Evolutionary conservation across 495 filamentous ascomycete species (phyloP).

Genomic region (Xeromyces bisporus): DNA sequence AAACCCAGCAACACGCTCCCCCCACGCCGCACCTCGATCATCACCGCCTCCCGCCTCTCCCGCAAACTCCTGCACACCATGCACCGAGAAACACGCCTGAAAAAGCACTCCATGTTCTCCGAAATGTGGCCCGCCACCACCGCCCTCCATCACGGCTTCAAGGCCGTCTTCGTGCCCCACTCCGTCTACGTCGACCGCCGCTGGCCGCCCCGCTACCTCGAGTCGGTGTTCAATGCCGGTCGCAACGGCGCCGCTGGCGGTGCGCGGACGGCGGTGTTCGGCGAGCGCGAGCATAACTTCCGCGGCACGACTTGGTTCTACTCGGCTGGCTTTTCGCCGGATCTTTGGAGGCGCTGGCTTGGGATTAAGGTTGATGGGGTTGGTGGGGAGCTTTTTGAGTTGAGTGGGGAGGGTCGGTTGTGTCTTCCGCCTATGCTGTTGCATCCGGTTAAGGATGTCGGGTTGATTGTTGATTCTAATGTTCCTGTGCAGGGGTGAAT

Average conservation of each 20-base stretch:
- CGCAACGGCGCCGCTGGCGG: slow-evolving; percentile 64
- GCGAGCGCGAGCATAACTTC: slow-evolving; percentile 82
- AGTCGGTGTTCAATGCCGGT: slow-evolving; percentile 70
- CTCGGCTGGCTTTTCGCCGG: slow-evolving; percentile 66
- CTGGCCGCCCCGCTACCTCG: slow-evolving; percentile 71
- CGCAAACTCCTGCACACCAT: slow-evolving; percentile 66
- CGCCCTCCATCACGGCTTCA: slow-evolving; percentile 84
- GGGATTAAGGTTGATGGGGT: slow-evolving; percentile 71
- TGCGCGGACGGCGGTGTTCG: slow-evolving; percentile 56
- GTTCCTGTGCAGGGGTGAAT: too few relatives aligned
- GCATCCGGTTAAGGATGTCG: slow-evolving; percentile 82
- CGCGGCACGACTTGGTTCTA: slow-evolving; percentile 87
- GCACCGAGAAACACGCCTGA: slow-evolving; percentile 70
- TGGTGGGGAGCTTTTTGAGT: slow-evolving; percentile 69
- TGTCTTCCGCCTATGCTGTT: slow-evolving; percentile 83
- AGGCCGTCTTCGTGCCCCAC: slow-evolving; percentile 87
- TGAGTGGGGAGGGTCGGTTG: slow-evolving; percentile 70
- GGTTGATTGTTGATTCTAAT: slow-evolving; percentile 47
- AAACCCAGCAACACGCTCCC: slow-evolving; percentile 44
- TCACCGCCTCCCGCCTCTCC: slow-evolving; percentile 69
- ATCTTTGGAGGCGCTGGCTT: slow-evolving; percentile 76
- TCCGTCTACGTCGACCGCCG: slow-evolving; percentile 77
- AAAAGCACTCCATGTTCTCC: slow-evolving; percentile 78
- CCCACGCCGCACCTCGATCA: slow-evolving; percentile 75
- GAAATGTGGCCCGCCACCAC: slow-evolving; percentile 89